A percentile compares a stretch with the other conserved stretches of the same genome.
Evolutionary conservation across 768 basidiomycete species (phyloP).

Genomic region (Nidularia sp.): DNA sequence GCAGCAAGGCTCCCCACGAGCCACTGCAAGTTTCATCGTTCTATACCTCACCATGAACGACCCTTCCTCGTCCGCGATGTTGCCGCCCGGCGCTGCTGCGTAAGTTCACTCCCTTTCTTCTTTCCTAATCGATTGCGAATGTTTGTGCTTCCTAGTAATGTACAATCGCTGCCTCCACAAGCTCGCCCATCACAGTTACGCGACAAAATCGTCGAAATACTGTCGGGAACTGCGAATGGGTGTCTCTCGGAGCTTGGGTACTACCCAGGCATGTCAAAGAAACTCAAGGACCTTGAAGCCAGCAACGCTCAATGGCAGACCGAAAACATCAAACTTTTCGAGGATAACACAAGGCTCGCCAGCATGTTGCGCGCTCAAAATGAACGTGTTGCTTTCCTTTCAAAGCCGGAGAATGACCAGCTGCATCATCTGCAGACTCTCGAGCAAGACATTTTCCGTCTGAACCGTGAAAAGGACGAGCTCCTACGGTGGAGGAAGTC

Average conservation of each 20-base stretch:
- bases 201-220: slow-evolving; percentile 35
- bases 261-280: slow-evolving; percentile 34
- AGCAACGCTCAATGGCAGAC: slow-evolving; percentile 23
- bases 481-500: too few relatives aligned
- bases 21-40: not conserved
- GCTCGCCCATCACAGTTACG: slow-evolving; percentile 16
- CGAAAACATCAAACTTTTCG: slow-evolving; percentile 34
- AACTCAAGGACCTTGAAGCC: slow-evolving; percentile 27
- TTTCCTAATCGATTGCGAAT: not conserved
- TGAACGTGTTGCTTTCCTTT: not conserved
- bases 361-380: slow-evolving; percentile 14
- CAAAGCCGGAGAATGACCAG: too few relatives aligned
- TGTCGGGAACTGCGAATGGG: slow-evolving; percentile 39
- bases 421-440: too few relatives aligned
- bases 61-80: not conserved
- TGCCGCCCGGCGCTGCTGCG: not conserved
- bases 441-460: too few relatives aligned
- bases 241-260: slow-evolving; percentile 46
- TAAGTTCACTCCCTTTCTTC: not conserved
- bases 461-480: too few relatives aligned
- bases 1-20: not conserved
- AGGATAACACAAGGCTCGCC: slow-evolving; percentile 31
- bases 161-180: not conserved
- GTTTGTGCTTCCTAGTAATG: not conserved
- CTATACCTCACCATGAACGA: not conserved